Base-by-base conservation (phyloP, 768 basidiomycete genomes). In the Phallus indusiatus region DNA sequence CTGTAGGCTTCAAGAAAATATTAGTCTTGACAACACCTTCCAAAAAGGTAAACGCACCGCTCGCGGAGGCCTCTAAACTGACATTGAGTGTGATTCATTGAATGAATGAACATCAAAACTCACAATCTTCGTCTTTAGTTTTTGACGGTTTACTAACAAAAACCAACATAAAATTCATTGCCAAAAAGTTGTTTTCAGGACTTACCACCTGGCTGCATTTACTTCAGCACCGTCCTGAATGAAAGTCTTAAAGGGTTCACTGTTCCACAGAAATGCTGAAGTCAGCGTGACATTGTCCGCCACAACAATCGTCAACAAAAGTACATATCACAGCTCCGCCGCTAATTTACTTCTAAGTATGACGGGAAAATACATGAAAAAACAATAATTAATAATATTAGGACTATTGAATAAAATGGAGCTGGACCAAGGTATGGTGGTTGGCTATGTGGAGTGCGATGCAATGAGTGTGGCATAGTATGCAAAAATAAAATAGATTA, bases 1-100 rank as follows among this genome's bases (percentile, higher is more conserved):
- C 79, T 10, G 84, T 86, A 71, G 83, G 86, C 90, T 92, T 42
- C 14, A 59, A 24, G 21, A 7, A 34, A 46, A 54, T 34, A 14
- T 47, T 20, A 33, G 20, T 37, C 21, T 36, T 28, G 42, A 14
- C 20, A 37, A 33, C 1, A 24, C 20, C 18, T 42, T 42, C 21
- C 36, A n/a, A 48, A 20, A 28, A 47, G 1, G 24, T 20, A 12
- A 33, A 62, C 61, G 28, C 59, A 65, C 65, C 51, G 35, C 17
- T n/a, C 60, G 60, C 21, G 65, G 65, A 37, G 65, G 62, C 50
- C 56, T 63, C 65, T 66, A 48, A 16, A 60, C 53, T 47, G 34
- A 35, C 55, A 17, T 20, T 22, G 10, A n/a, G 33, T 2, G 17
- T 50, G 54, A 9, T 24, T 55, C 21, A 55, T 37, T 50, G 24